These are phyloP conservation scores for Aspergillus arachidicola DNA, from an alignment of 2,329 filamentous ascomycete genomes.

Conservation along the genomic window DNA sequence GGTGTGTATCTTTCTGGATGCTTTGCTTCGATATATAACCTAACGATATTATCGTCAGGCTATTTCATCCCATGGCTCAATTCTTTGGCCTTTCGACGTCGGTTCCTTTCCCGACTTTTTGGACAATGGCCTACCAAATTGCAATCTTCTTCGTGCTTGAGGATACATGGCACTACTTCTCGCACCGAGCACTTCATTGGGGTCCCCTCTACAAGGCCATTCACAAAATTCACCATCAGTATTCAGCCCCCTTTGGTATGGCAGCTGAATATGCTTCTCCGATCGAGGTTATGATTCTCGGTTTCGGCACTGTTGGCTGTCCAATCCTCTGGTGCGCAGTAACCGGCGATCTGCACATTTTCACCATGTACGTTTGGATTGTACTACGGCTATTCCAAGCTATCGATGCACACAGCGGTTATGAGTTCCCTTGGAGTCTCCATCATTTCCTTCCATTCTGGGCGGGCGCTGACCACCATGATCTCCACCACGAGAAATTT, in stretches of 20 bases:
- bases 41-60: constrained; percentile 43
- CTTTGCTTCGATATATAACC: not conserved
- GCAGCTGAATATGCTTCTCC: constrained; percentile 97
- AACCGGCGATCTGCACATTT: constrained; percentile 85
- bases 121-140: constrained; percentile 89
- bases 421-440: constrained; percentile 97
- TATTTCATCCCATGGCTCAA: constrained; percentile 96
- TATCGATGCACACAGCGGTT: constrained; percentile 95
- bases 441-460: constrained; percentile 96
- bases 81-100: constrained; percentile 85
- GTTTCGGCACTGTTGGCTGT: constrained; percentile 78
- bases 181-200: constrained; percentile 89
- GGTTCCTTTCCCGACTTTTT: constrained; percentile 83
- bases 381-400: constrained; percentile 91
- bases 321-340: constrained; percentile 83
- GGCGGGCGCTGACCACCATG: constrained; percentile 96
- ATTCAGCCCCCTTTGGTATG: constrained; percentile 94
- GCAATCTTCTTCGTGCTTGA: constrained; percentile 93
- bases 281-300: constrained; percentile 94
- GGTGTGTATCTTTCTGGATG: constrained; percentile 51
- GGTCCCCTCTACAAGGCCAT: constrained; percentile 93
- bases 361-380: constrained; percentile 99
- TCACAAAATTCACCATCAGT: constrained; percentile 99
- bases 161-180: constrained; percentile 98
- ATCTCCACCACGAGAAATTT: constrained; percentile 96